A percentile compares a stretch with the other conserved stretches of the same genome.
Evolutionary conservation across 768 basidiomycete species (phyloP).

Genomic region (Lactarius evosmus): DNA sequence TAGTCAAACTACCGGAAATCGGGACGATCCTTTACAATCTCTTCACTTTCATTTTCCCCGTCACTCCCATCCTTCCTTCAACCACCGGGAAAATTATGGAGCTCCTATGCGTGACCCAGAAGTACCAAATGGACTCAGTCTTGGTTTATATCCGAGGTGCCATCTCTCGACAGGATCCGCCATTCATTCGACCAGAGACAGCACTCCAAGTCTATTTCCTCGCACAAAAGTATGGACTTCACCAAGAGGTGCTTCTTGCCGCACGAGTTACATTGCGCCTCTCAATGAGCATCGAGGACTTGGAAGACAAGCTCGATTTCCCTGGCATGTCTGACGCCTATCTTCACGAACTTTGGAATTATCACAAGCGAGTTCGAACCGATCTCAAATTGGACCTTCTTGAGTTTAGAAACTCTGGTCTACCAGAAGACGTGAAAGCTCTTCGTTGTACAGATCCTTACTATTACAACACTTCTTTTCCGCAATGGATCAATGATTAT

Average conservation of each 20-base stretch:
- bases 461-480: no score
- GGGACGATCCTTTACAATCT: neutral
- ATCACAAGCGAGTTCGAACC: neutral
- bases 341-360: neutral
- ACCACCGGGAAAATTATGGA: neutral
- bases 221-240: neutral
- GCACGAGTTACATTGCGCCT: neutral
- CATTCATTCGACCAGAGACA: neutral
- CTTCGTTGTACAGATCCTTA: no score
- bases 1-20: neutral
- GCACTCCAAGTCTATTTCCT: slow-evolving; percentile 1
- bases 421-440: neutral
- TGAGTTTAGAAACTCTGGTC: neutral
- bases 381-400: neutral
- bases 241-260: neutral
- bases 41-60: neutral
- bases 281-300: neutral
- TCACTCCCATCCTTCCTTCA: neutral
- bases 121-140: neutral
- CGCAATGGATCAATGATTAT: neutral
- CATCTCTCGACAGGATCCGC: neutral
- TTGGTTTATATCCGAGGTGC: neutral
- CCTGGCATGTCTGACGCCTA: neutral
- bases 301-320: neutral
- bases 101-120: neutral